Evolutionary conservation across 2,329 filamentous ascomycete genomes (phyloP).

Genomic region (Alternaria brassicae): DNA sequence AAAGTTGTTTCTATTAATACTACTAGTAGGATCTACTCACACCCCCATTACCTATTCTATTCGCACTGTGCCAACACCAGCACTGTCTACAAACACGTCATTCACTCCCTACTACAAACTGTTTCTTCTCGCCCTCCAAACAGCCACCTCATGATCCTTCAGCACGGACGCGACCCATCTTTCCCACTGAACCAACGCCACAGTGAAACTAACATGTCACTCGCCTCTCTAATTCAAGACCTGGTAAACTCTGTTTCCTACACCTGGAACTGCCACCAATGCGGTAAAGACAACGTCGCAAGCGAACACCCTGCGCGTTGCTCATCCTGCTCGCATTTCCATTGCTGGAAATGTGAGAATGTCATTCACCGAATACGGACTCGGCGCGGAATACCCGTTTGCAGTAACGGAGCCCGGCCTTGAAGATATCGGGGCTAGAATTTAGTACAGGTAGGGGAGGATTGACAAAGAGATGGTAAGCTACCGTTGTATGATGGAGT

Average conservation of each 20-base stretch:
- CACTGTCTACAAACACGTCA: neutral
- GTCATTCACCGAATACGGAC: neutral
- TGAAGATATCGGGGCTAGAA: neutral
- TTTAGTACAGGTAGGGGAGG: neutral
- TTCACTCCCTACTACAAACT: neutral
- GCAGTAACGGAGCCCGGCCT: neutral
- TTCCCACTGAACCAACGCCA: neutral
- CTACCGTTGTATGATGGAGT: neutral
- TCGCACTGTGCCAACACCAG: neutral
- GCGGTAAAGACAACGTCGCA: neutral
- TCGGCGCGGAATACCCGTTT: neutral
- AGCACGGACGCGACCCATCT: neutral
- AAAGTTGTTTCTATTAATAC: too few species aligned
- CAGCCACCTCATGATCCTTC: too few species aligned
- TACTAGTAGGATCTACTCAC: neutral
- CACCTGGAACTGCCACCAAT: constrained; percentile 4
- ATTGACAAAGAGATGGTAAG: neutral
- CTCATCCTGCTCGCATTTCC: neutral
- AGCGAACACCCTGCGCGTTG: neutral
- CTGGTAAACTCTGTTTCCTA: neutral
- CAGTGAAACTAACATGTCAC: neutral
- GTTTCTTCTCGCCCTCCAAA: neutral
- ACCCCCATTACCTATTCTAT: neutral
- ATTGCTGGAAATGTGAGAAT: constrained; percentile 6
- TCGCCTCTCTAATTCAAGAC: neutral